Percentiles rank a stretch among this genome's conserved stretches.
These are phyloP conservation scores for Phlebopus sp. DNA, from an alignment of 1,284 basidiomycete species.

Conservation along the genomic window DNA sequence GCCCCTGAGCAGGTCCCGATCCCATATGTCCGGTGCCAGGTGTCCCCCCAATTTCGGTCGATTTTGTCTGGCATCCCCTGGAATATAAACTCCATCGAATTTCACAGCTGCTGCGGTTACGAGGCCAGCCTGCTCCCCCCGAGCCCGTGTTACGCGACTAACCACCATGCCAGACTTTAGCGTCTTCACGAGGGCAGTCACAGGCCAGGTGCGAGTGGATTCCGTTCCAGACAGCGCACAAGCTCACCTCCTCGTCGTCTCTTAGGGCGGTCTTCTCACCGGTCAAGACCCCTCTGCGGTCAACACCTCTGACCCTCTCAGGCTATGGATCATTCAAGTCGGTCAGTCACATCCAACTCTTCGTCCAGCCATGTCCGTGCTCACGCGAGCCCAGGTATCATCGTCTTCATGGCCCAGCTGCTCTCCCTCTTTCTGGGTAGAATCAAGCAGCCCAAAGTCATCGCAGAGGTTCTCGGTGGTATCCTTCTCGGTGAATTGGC, in stretches of 20 bases:
- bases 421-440: slow-evolving; percentile 69
- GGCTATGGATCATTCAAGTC: slow-evolving; percentile 88
- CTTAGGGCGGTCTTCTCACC: slow-evolving; percentile 67
- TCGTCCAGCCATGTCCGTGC: background rate
- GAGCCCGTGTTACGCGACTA: too few relatives aligned
- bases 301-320: slow-evolving; percentile 70
- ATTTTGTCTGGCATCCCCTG: too few relatives aligned
- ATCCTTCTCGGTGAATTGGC: slow-evolving; percentile 73
- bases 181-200: slow-evolving; percentile 35
- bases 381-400: slow-evolving; percentile 17
- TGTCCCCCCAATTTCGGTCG: too few relatives aligned
- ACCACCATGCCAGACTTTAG: slow-evolving; percentile 40
- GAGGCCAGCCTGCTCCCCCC: too few relatives aligned
- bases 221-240: background rate
- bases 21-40: too few relatives aligned
- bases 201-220: slow-evolving; percentile 37
- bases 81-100: too few relatives aligned
- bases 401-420: slow-evolving; percentile 77
- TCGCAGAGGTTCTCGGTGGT: slow-evolving; percentile 84
- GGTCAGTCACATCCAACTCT: slow-evolving; percentile 44
- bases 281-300: slow-evolving; percentile 70
- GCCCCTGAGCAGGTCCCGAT: too few relatives aligned
- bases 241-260: slow-evolving; percentile 1
- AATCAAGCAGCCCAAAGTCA: slow-evolving; percentile 85
- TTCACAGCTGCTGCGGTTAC: too few relatives aligned